Conservation (phyloP, 2,329 filamentous ascomycete species). For the Aspergillus niger region DNA sequence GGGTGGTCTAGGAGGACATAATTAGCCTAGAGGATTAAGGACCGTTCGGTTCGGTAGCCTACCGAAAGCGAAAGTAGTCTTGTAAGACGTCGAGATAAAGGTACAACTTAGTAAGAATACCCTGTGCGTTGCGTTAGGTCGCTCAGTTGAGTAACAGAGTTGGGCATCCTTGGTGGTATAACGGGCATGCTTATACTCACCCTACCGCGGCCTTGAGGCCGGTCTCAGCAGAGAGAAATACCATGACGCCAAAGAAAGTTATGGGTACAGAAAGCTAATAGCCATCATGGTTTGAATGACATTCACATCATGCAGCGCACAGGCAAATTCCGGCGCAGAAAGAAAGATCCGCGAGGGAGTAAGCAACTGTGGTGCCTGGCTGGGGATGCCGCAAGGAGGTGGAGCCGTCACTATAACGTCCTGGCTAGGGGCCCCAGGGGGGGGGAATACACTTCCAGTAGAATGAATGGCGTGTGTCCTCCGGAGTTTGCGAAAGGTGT, state of each 20-base stretch:
- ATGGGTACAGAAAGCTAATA: slow-evolving; percentile 9
- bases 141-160: neutral
- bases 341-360: slow-evolving; percentile 7
- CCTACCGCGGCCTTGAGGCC: slow-evolving; percentile 37
- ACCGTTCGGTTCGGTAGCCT: slow-evolving; percentile 14
- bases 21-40: neutral
- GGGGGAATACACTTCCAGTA: neutral
- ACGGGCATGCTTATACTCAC: slow-evolving; percentile 24
- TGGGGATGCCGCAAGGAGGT: slow-evolving; percentile 10
- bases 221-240: slow-evolving; percentile 32
- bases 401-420: slow-evolving; percentile 12
- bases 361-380: slow-evolving; percentile 2
- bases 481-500: neutral
- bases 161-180: neutral
- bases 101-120: slow-evolving; percentile 37
- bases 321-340: slow-evolving; percentile 8
- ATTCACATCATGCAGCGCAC: slow-evolving; percentile 12
- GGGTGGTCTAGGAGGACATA: slow-evolving; percentile 45
- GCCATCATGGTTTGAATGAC: slow-evolving; percentile 17
- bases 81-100: slow-evolving; percentile 38
- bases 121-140: slow-evolving; percentile 28
- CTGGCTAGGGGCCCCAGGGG: slow-evolving; percentile 7
- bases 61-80: slow-evolving; percentile 45
- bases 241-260: slow-evolving; percentile 26
- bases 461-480: no score